phyloP scores from a whole-genome alignment of 805 yeast species.

The Kodamaea jinghongensis region DNA sequence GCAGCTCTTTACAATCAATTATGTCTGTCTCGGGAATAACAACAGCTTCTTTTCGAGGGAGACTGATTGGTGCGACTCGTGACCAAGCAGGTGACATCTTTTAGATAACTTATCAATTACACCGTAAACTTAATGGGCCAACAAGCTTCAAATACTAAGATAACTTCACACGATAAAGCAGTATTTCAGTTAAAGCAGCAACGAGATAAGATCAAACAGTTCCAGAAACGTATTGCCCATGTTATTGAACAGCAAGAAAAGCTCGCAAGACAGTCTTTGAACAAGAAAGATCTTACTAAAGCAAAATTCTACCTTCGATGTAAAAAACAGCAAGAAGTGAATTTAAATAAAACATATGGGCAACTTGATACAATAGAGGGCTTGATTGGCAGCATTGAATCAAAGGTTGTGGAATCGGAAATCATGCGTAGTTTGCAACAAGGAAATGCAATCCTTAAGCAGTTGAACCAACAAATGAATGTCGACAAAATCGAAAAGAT shows the following conservation, averaged over 20 bases:
- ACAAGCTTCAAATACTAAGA: constrained; percentile 50
- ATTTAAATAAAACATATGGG: constrained; percentile 66
- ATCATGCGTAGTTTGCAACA: constrained; percentile 75
- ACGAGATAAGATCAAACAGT: constrained; percentile 77
- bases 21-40: too few species aligned
- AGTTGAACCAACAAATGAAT: constrained; percentile 74
- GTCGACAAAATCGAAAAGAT: constrained; percentile 76
- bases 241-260: constrained; percentile 61
- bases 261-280: constrained; percentile 56
- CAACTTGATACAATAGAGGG: constrained; percentile 80
- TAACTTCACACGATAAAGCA: constrained; percentile 84
- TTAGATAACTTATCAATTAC: too few species aligned
- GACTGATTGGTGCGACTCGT: too few species aligned
- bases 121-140: constrained; percentile 35
- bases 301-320: constrained; percentile 71
- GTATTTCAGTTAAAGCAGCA: constrained; percentile 84
- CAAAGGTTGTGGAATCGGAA: constrained; percentile 84
- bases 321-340: constrained; percentile 76
- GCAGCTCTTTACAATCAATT: too few species aligned
- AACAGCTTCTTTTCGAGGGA: too few species aligned
- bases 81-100: too few species aligned
- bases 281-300: constrained; percentile 50
- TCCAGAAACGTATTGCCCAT: constrained; percentile 55
- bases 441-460: constrained; percentile 75
- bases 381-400: constrained; percentile 78